Conservation (phyloP, 495 filamentous ascomycete species). For the Cairneyella variabilis region DNA sequence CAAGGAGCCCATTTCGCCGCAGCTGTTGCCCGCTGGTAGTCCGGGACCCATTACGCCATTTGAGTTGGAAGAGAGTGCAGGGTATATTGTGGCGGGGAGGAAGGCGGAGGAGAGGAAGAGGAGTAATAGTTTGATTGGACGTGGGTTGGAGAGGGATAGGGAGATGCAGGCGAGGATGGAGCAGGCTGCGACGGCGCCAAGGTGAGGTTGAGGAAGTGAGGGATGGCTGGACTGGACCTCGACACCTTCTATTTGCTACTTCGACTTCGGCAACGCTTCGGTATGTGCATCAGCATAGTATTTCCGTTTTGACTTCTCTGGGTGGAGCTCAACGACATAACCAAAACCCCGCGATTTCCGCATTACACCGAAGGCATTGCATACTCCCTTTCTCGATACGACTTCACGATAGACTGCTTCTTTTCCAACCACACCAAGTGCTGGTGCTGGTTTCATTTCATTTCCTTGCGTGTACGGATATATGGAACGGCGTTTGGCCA, state of each 20-base stretch:
- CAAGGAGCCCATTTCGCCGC: constrained; percentile 52
- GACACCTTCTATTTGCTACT: not conserved
- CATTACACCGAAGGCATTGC: no score
- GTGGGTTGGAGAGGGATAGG: not conserved
- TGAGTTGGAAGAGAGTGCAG: constrained; percentile 50
- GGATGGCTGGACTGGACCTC: not conserved
- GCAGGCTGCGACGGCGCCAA: not conserved
- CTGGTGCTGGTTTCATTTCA: constrained; percentile 6
- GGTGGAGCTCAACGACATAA: no score
- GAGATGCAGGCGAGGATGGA: not conserved
- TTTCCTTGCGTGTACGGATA: not conserved
- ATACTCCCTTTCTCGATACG: no score
- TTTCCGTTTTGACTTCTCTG: not conserved
- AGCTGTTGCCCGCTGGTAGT: constrained; percentile 64
- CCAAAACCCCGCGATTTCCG: not conserved
- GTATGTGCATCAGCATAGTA: not conserved
- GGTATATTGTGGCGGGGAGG: constrained; percentile 17
- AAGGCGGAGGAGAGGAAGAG: not conserved
- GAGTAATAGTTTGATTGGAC: not conserved
- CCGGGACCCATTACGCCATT: constrained; percentile 78
- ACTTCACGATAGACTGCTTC: not conserved
- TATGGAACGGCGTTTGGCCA: not conserved
- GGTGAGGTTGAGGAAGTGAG: not conserved
- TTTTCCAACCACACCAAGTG: constrained; percentile 14
- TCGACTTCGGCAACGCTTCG: not conserved